phyloP scores from a whole-genome alignment of 2,329 filamentous ascomycete species.

The Colletotrichum falcatum region DNA sequence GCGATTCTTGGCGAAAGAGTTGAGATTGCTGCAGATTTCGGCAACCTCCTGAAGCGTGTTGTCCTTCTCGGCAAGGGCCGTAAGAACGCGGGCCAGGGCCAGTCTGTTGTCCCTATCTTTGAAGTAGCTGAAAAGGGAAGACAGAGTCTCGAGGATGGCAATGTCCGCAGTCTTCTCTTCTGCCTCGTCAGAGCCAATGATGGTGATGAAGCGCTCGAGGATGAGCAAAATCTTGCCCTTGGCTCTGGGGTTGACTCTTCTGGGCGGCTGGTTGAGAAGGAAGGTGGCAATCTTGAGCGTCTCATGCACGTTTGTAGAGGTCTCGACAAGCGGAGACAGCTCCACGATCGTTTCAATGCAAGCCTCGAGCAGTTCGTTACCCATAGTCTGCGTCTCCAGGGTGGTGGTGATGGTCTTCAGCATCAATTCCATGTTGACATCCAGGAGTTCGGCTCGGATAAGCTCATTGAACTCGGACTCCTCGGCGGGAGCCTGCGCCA shows the following conservation, averaged over 20 bases:
- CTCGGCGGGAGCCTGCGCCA: slow-evolving; percentile 66
- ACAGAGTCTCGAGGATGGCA: slow-evolving; percentile 78
- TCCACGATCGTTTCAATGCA: slow-evolving; percentile 84
- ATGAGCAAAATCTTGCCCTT: slow-evolving; percentile 86
- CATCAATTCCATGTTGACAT: slow-evolving; percentile 69
- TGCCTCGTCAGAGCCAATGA: slow-evolving; percentile 55
- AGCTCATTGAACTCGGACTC: slow-evolving; percentile 67
- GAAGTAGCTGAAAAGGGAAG: slow-evolving; percentile 90
- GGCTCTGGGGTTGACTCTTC: slow-evolving; percentile 82
- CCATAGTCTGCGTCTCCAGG: slow-evolving; percentile 69
- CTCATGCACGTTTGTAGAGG: slow-evolving; percentile 76
- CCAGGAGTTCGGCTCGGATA: slow-evolving; percentile 67
- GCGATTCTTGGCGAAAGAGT: slow-evolving; percentile 78
- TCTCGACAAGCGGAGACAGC: slow-evolving; percentile 76
- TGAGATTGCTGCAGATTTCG: slow-evolving; percentile 80
- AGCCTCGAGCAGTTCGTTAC: slow-evolving; percentile 81
- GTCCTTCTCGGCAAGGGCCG: slow-evolving; percentile 76
- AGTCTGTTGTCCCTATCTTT: slow-evolving; percentile 82
- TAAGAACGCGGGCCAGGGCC: slow-evolving; percentile 78
- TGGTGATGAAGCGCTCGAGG: slow-evolving; percentile 81
- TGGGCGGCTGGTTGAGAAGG: slow-evolving; percentile 85
- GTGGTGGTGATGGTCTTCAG: slow-evolving; percentile 76
- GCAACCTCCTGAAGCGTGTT: slow-evolving; percentile 72
- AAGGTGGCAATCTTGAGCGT: slow-evolving; percentile 85
- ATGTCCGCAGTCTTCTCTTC: slow-evolving; percentile 39